These are phyloP conservation scores for Lipomyces sp. DNA, from an alignment of 805 yeast genomes.

Conservation along the genomic window DNA sequence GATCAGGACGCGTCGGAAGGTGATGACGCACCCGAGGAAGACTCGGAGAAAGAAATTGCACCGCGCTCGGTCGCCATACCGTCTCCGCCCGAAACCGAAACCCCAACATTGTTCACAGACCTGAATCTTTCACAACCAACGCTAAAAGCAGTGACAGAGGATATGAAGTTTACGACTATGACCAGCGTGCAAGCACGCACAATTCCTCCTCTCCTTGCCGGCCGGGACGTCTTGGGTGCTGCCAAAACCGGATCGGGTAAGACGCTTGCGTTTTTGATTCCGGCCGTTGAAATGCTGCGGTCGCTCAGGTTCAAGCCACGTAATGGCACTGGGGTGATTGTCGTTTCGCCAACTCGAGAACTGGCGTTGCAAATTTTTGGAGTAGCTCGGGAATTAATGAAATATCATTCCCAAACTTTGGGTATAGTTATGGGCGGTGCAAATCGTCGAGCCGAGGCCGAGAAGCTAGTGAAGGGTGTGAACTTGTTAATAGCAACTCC, in stretches of 20 bases:
- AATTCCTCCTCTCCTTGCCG: constrained; percentile 94
- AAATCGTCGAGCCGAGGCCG: constrained; percentile 96
- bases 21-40: constrained; percentile 39
- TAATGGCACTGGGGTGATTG: constrained; percentile 96
- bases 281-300: constrained; percentile 91
- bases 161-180: constrained; percentile 91
- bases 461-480: constrained; percentile 90
- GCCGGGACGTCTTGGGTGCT: constrained; percentile 98
- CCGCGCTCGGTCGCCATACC: neutral
- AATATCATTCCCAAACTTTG: constrained; percentile 85
- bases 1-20: constrained; percentile 41
- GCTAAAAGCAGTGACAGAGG: constrained; percentile 67
- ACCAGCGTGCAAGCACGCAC: constrained; percentile 95
- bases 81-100: neutral
- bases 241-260: constrained; percentile 99
- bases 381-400: constrained; percentile 94
- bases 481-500: constrained; percentile 95
- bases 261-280: constrained; percentile 91
- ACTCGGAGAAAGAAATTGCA: constrained; percentile 19
- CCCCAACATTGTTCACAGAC: constrained; percentile 50
- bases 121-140: constrained; percentile 82
- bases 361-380: constrained; percentile 97
- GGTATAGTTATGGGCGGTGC: constrained; percentile 99
- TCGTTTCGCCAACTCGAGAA: constrained; percentile 97
- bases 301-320: constrained; percentile 94